Base-by-base conservation (phyloP, 441 rosid species). In the Pelargonium fulgidum region DNA sequence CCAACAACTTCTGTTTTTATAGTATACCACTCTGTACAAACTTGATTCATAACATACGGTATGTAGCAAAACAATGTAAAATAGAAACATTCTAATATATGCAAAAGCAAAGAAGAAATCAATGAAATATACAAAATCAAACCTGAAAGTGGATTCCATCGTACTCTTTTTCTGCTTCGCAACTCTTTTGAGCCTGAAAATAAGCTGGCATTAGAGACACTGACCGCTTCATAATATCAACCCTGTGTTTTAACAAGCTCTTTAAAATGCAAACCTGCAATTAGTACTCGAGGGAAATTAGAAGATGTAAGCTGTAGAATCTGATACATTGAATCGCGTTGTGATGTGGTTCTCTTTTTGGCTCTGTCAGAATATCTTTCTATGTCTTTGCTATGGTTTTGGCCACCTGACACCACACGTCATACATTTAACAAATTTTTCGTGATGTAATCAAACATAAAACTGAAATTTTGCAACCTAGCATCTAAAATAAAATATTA, bases 311-410 rank as follows among this genome's bases (percentile, higher is more conserved):
- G 79, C 66, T 73, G 74, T 62, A 91, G 77, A 78, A 75, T 77
- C 66, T 88, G 84, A 74, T 73, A 7, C 39, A 89, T 84, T 14
- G 89, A 78, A 62, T 78, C 82, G 1, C 80, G 85, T 72, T 77
- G 76, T 10, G 67, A 50, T 68, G 76, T 64, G 69, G 9, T 72
- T 79, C 76, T 88, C 2, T 80, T 82, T 78, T 88, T 85, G 61
- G 65, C 78, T 75, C 76, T 65, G 70, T 90, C 90, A n/a, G 87
- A 81, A 72, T 22, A 89, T 74, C 89, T 89, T 81, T 87, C 98
- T 29, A 87, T 76, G 69, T 85, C 91, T 1, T 73, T 65, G 70
- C 76, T 56, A 56, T 56, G 17, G 24, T 9, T 82, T 74, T 77
- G 81, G 45, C 70, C 73, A 80, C 79, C 93, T 91, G 76, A 66